Evolutionary conservation across 2,329 filamentous ascomycete species (phyloP).

Genomic region (Dryadomyces sulphureus): DNA sequence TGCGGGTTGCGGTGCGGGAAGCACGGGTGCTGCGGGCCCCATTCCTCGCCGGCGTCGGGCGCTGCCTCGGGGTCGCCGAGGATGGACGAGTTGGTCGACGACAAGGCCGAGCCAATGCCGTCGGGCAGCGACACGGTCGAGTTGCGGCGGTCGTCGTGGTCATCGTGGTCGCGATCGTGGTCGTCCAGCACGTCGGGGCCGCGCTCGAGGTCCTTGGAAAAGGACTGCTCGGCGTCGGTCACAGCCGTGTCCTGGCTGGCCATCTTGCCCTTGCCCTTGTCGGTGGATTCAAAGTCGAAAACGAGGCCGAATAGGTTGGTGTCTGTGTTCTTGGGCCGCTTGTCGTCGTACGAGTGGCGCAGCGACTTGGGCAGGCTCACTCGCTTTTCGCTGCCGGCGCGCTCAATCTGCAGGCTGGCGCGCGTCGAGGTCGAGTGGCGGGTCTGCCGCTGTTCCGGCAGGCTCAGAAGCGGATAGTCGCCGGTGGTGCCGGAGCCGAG

Average conservation of each 20-base stretch:
- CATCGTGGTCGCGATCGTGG: background rate
- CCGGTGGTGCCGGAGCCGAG: constrained; percentile 25
- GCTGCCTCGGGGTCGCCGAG: constrained; percentile 49
- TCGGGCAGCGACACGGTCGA: constrained; percentile 35
- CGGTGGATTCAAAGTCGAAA: too few species aligned
- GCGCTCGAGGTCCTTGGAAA: constrained; percentile 38
- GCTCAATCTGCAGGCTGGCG: constrained; percentile 36
- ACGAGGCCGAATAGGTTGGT: background rate
- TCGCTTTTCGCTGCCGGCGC: constrained; percentile 29
- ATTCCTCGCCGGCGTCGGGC: constrained; percentile 58
- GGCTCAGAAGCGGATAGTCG: constrained; percentile 35
- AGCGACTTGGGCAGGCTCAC: constrained; percentile 39
- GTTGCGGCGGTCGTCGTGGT: constrained; percentile 13
- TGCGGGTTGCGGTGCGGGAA: constrained; percentile 90
- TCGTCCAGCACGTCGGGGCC: constrained; percentile 27
- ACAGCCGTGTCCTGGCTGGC: constrained; percentile 19
- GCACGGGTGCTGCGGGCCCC: constrained; percentile 89
- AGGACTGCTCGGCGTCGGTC: constrained; percentile 18
- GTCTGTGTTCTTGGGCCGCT: constrained; percentile 14
- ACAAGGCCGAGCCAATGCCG: constrained; percentile 38
- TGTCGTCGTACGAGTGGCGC: constrained; percentile 38
- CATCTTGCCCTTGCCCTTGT: constrained; percentile 36
- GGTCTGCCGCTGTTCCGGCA: constrained; percentile 33
- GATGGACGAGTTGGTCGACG: constrained; percentile 43
- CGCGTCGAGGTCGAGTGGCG: constrained; percentile 27